Evolutionary conservation across 1,284 basidiomycete species (phyloP), one percentile per base, ranked within the genome.

Genomic region (Fomitopsis palustris): DNA sequence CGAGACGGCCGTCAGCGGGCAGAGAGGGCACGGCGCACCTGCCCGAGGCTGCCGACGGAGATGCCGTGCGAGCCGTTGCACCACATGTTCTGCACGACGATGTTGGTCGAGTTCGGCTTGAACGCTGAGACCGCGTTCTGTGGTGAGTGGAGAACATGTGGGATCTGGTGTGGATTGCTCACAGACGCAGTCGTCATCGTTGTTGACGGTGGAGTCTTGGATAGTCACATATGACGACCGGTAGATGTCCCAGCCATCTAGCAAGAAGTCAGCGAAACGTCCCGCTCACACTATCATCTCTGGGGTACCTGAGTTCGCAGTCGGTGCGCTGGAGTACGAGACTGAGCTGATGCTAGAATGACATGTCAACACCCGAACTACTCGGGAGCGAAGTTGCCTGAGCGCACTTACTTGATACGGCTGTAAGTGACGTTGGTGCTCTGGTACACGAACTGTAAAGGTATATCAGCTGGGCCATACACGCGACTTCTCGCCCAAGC

Each of bases 71-170:
- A 83, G 56, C 84, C 83, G 52, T 81, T 85, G 66, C 86, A 88
- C 63, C 77, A 76, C 58, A 88, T 73, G 67, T 86, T 83, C 39
- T 78, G 76, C 9, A 88, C 84, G 9, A 82, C 61, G 58, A 87
- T 79, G 64, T 85, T 82, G 1, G 86, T 87, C 73, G 66, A 75
- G 78, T 87, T 88, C 3, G 86, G 82, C 70, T 87, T 87, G 77
- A 89, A 87, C 4, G 79, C 72, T 73, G 35, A 12, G 25, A 21
- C 8, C 5, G 17, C 9, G 39, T 54, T 6, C n/a, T n/a, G n/a
- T n/a, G 43, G 47, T 12, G n/a, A 42, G 17, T 16, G 8, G 16
- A 7, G 14, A n/a, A 42, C 39, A 9, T 56, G 21, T 25, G 35
- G 2, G 33, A 9, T 4, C 29, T 23, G 21, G 29, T 45, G 5